These are phyloP conservation scores for Cladosporium velox DNA, from an alignment of 2,329 filamentous ascomycete genomes.

Conservation along the genomic window DNA sequence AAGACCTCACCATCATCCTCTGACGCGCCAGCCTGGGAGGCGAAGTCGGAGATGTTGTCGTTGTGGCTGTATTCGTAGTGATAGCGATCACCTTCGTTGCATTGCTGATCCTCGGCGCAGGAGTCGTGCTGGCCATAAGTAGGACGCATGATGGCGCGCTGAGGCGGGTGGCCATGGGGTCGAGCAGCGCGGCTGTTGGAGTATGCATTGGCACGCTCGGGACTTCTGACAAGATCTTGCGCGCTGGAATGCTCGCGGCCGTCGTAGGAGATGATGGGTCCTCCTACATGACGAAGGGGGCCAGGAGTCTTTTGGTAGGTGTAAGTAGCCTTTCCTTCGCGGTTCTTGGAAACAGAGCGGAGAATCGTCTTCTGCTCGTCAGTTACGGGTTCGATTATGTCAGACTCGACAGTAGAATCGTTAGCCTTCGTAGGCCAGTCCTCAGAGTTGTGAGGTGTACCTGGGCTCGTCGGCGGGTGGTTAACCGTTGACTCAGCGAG, in stretches of 20 bases:
- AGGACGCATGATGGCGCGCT: background rate
- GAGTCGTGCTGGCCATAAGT: background rate
- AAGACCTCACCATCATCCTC: slow-evolving; percentile 6
- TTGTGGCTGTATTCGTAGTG: background rate
- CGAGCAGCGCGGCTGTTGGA: background rate
- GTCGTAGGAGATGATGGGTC: slow-evolving; percentile 1
- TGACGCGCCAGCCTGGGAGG: background rate
- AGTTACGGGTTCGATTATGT: background rate
- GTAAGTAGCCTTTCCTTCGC: slow-evolving; percentile 1
- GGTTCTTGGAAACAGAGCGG: background rate
- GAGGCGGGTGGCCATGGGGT: background rate
- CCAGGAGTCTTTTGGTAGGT: background rate
- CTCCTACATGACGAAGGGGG: background rate
- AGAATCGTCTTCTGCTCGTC: background rate
- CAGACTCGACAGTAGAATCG: background rate
- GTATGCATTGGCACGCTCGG: background rate
- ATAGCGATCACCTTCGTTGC: background rate
- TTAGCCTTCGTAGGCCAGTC: background rate
- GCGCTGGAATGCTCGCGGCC: background rate
- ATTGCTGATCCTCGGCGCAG: background rate
- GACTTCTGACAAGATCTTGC: slow-evolving; percentile 3
- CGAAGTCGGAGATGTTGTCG: background rate
- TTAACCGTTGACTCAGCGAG: background rate
- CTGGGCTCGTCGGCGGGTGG: background rate
- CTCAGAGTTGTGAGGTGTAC: background rate